phyloP scores from a whole-genome alignment of 139 green algal species.

The Astrephomene gubernaculifera region DNA sequence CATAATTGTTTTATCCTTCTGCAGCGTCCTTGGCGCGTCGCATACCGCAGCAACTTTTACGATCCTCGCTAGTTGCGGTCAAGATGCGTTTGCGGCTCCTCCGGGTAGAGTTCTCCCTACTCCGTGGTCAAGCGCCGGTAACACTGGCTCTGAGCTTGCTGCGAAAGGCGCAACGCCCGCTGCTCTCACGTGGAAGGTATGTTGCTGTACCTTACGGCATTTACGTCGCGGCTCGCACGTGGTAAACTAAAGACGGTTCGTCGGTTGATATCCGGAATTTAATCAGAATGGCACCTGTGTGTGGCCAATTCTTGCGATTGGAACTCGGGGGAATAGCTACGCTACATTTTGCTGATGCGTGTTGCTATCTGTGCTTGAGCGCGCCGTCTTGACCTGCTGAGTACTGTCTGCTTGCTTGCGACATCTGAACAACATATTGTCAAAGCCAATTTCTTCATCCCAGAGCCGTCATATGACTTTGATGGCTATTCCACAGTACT shows the following conservation, averaged over 20 bases:
- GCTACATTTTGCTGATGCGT: neutral
- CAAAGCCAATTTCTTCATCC: no score
- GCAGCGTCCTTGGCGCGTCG: slow-evolving; percentile 15
- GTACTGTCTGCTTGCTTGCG: no score
- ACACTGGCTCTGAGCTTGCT: no score
- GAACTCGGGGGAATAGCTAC: neutral
- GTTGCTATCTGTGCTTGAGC: neutral
- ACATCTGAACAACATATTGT: no score
- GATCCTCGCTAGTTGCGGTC: neutral
- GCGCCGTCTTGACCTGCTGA: neutral
- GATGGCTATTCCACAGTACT: no score
- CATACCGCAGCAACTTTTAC: neutral
- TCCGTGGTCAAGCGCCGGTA: neutral
- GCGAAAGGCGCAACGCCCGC: neutral
- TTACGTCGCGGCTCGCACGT: neutral
- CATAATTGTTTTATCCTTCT: neutral
- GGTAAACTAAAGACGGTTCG: neutral
- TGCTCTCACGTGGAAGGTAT: slow-evolving; percentile 10
- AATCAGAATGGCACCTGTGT: no score
- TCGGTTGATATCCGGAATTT: no score
- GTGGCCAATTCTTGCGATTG: no score
- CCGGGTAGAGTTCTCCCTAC: neutral
- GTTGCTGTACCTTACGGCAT: neutral
- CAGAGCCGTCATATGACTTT: no score
- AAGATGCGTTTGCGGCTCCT: neutral